These are phyloP conservation scores for Apiotrichum laibachii DNA, from an alignment of 1,284 basidiomycete species.

Conservation along the genomic window DNA sequence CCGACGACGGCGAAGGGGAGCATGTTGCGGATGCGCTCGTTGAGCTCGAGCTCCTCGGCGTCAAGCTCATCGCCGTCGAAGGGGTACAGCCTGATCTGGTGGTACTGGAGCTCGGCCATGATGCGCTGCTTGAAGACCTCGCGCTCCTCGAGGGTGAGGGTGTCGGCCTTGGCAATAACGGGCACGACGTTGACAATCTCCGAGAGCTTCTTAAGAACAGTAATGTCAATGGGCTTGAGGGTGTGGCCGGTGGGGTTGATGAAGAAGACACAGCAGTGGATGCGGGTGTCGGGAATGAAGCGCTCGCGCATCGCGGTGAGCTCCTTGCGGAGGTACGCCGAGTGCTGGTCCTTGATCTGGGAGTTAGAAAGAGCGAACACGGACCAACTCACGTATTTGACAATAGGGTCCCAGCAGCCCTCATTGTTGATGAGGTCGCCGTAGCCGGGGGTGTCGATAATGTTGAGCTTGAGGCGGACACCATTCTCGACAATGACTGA, in stretches of 20 bases:
- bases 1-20: constrained; percentile 97
- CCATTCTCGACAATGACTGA: constrained; percentile 94
- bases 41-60: constrained; percentile 78
- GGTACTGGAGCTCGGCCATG: constrained; percentile 84
- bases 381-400: constrained; percentile 81
- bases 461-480: constrained; percentile 91
- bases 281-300: constrained; percentile 96
- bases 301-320: constrained; percentile 97
- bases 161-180: constrained; percentile 97
- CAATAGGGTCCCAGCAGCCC: constrained; percentile 98
- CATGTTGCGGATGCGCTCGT: constrained; percentile 86
- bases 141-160: constrained; percentile 88
- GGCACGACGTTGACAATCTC: constrained; percentile 99
- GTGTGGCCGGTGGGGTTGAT: constrained; percentile 96
- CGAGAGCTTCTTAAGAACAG: constrained; percentile 97
- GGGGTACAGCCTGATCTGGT: constrained; percentile 93
- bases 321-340: constrained; percentile 97
- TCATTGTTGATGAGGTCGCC: constrained; percentile 99
- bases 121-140: constrained; percentile 93
- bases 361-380: constrained; percentile 2
- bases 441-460: constrained; percentile 98
- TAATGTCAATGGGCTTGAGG: constrained; percentile 89
- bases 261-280: constrained; percentile 98
- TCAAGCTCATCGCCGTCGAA: constrained; percentile 97
- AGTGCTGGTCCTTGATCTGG: constrained; percentile 81